A percentile compares a stretch with the other conserved stretches of the same genome.
Conservation (phyloP, 805 yeast genomes). For the Starmerella ratchasimensis region DNA sequence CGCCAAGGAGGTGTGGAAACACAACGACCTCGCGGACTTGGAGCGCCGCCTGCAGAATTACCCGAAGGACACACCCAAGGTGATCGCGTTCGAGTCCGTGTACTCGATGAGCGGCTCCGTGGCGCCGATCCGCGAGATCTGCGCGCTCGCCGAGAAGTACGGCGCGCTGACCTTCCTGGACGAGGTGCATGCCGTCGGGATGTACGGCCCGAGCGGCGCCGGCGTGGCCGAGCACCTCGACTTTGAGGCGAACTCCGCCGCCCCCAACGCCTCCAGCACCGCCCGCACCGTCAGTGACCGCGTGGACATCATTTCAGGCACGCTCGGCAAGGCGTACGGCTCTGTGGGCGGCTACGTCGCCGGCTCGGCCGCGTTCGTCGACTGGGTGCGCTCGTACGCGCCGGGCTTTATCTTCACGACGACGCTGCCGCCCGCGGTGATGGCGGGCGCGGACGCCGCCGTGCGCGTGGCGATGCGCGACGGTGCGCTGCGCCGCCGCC, state of each 20-base stretch:
- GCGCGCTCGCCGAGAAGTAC: constrained; percentile 92
- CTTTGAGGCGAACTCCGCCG: constrained; percentile 58
- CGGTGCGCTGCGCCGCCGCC: constrained; percentile 62
- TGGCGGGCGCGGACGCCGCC: constrained; percentile 90
- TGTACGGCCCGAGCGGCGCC: constrained; percentile 99
- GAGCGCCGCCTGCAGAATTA: constrained; percentile 64
- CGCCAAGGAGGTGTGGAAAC: constrained; percentile 78
- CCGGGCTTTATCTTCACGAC: constrained; percentile 98
- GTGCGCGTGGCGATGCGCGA: constrained; percentile 71
- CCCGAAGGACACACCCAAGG: constrained; percentile 80
- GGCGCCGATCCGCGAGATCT: constrained; percentile 81
- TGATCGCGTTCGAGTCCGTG: constrained; percentile 93
- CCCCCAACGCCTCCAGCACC: background rate
- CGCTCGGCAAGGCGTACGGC: constrained; percentile 94
- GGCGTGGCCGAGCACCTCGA: constrained; percentile 97
- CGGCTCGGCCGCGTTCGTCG: constrained; percentile 67
- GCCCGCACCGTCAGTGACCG: constrained; percentile 50
- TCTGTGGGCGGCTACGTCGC: constrained; percentile 97
- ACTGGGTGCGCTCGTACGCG: constrained; percentile 91
- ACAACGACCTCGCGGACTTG: constrained; percentile 73
- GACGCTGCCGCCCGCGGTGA: constrained; percentile 88
- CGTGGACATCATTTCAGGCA: constrained; percentile 92
- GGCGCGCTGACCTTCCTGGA: constrained; percentile 95
- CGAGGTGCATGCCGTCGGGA: constrained; percentile 97
- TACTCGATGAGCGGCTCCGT: constrained; percentile 98